These are phyloP conservation scores for Wallacemonas sp. DNA, from an alignment of 208 protist genomes.

Conservation along the genomic window DNA sequence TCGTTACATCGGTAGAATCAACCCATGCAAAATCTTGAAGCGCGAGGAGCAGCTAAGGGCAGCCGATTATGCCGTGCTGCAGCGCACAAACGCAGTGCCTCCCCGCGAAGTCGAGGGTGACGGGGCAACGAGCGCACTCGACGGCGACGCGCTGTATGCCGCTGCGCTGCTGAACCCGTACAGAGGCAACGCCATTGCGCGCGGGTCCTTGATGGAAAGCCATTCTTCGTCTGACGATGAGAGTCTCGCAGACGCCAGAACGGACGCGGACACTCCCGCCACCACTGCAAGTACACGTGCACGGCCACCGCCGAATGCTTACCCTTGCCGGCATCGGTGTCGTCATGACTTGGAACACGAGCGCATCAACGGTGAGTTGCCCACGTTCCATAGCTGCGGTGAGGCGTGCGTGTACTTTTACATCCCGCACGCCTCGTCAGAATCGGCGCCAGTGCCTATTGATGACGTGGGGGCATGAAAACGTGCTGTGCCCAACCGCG, in stretches of 20 bases:
- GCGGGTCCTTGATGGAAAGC: neutral
- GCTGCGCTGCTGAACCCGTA: neutral
- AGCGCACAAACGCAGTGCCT: neutral
- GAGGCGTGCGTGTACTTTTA: constrained; percentile 11
- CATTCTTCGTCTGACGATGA: neutral
- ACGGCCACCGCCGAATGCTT: neutral
- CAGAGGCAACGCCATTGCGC: neutral
- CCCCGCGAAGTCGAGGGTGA: neutral
- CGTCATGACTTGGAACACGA: neutral
- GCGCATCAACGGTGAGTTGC: neutral
- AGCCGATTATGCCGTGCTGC: neutral
- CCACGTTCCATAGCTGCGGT: constrained; percentile 4
- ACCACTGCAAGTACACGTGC: no score
- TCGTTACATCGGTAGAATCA: constrained; percentile 3
- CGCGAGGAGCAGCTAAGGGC: neutral
- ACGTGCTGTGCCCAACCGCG: no score
- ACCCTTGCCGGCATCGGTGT: constrained; percentile 1
- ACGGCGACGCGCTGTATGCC: neutral
- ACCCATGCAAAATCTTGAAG: neutral
- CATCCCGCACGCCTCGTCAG: no score
- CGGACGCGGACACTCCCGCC: no score
- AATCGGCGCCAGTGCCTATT: no score
- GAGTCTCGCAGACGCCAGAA: no score
- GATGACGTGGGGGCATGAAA: no score
- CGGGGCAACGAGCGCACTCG: neutral